Evolutionary conservation across 345 rosid genomes (phyloP).

Genomic region (Aquilaria sinensis): DNA sequence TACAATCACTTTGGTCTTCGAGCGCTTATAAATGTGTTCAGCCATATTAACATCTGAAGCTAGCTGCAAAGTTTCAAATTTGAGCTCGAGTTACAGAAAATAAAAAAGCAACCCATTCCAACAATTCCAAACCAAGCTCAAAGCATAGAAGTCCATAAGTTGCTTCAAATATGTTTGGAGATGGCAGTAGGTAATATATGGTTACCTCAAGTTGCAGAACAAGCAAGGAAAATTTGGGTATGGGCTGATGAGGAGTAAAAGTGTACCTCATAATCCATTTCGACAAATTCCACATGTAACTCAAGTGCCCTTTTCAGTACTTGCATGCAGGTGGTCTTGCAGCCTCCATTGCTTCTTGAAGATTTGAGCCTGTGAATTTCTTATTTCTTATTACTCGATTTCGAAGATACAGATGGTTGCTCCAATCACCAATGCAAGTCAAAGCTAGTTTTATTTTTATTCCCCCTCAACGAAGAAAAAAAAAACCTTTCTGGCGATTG

Average conservation of each 20-base stretch:
- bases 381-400: background rate
- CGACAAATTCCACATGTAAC: slow-evolving; percentile 32
- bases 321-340: slow-evolving; percentile 18
- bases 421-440: too few relatives aligned
- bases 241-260: too few relatives aligned
- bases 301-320: slow-evolving; percentile 31
- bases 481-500: too few relatives aligned
- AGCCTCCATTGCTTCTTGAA: slow-evolving; percentile 14
- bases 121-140: background rate
- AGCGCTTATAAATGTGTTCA: slow-evolving; percentile 17
- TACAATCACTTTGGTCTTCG: slow-evolving; percentile 25
- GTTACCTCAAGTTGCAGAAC: too few relatives aligned
- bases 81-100: background rate
- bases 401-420: too few relatives aligned
- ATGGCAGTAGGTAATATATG: background rate
- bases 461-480: too few relatives aligned
- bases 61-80: slow-evolving; percentile 14
- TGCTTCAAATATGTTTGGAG: background rate
- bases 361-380: slow-evolving; percentile 20
- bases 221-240: background rate
- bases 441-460: too few relatives aligned
- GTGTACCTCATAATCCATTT: slow-evolving; percentile 41
- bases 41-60: slow-evolving; percentile 25
- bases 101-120: background rate
- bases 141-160: background rate